A percentile compares a stretch with the other conserved stretches of the same genome.
Evolutionary conservation across 2,329 filamentous ascomycete genomes (phyloP).

Genomic region (Xylaria sp.): DNA sequence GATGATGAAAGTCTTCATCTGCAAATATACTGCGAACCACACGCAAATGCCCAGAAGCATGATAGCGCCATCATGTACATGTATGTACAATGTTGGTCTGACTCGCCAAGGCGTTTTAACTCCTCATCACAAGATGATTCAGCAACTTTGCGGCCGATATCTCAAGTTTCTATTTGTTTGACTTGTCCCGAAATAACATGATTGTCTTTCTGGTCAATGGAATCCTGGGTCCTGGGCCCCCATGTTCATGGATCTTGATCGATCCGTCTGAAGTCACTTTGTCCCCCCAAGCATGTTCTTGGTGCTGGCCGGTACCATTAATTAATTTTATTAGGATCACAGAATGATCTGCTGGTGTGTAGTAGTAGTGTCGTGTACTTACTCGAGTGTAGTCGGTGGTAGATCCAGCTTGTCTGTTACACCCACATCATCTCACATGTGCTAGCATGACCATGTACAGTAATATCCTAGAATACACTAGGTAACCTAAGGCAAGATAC

Average conservation of each 20-base stretch:
- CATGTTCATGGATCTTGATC: constrained; percentile 16
- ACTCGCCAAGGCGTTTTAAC: constrained; percentile 17
- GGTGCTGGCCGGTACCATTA: neutral
- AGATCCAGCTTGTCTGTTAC: constrained; percentile 11
- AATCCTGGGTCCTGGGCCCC: neutral
- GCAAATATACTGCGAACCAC: neutral
- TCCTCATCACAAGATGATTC: constrained; percentile 6
- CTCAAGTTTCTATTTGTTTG: neutral
- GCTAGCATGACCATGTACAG: neutral
- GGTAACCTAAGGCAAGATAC: neutral
- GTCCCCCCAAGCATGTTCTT: neutral
- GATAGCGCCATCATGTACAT: neutral
- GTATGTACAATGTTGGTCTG: constrained; percentile 9
- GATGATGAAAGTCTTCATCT: neutral
- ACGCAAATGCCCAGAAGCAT: neutral
- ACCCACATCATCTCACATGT: constrained; percentile 10
- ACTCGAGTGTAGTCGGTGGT: constrained; percentile 1
- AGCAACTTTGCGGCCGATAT: neutral
- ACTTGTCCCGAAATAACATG: neutral
- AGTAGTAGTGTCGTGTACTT: neutral
- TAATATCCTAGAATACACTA: neutral
- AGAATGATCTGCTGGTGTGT: neutral
- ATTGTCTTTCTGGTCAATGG: constrained; percentile 8
- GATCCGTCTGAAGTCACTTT: neutral
- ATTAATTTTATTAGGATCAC: constrained; percentile 1